Base-by-base conservation (phyloP, 1,284 basidiomycete genomes). In the Trichosporon ovoides region DNA sequence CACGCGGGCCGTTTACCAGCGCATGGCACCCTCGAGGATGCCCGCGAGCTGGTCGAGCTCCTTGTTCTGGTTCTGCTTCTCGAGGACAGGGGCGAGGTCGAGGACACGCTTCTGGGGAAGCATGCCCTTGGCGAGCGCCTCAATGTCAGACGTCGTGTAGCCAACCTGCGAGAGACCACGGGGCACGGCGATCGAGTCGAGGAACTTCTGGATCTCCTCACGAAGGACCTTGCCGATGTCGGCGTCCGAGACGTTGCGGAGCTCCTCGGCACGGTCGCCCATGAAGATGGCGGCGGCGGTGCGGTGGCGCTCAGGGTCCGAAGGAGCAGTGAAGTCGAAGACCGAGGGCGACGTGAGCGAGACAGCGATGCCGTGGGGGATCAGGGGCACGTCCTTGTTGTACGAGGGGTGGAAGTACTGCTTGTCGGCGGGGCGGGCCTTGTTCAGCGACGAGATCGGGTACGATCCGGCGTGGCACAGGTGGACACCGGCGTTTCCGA, bases 401-500 rank as follows among this genome's bases (percentile, higher is more conserved):
- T 93, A 93, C 56, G 89, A 90, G 48, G 90, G 83, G 75, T 96
- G 81, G 24, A 78, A 77, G 18, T 79, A 76, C 66, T 81, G 91
- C 72, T 88, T 84, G 75, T 87, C 92, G 73, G 89, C 88, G 3
- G 91, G 88, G 0, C 91, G 88, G 64, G 86, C 87, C 80, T 97
- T 97, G 81, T 98, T 98, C 70, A 97, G 78, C 1, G 94, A 93
- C 18, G 91, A 94, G 63, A 96, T 93, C 16, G 72, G 72, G 64
- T 72, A 75, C 38, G 73, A 72, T 59, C 70, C 69, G 18, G 70
- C 72, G 66, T 75, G 72, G 61, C 89, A 93, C 61, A 94, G 77
- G 76, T 94, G 91, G 6, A 96, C 92, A 33, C 93, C 93, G 3
- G 81, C 93, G 71, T 95, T 96, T 36, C 94, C 94, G 69, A 97